Evolutionary conservation across 495 filamentous ascomycete species (phyloP).

Genomic region (Chaetomium cochliodes): DNA sequence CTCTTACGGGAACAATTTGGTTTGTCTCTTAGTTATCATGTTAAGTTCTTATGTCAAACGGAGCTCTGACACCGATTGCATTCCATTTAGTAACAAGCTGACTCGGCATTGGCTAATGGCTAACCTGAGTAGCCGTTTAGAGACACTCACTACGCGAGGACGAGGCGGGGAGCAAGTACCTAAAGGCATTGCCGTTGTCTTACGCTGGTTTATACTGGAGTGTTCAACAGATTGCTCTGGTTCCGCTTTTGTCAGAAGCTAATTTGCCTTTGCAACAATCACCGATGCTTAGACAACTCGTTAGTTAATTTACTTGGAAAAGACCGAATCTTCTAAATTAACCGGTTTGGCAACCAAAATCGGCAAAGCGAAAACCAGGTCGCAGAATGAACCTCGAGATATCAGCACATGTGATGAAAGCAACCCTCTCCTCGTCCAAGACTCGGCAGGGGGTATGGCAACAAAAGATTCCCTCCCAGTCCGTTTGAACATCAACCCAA

Average conservation of each 20-base stretch:
- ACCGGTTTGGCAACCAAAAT: not conserved
- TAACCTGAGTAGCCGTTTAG: too few species aligned
- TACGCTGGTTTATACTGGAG: too few species aligned
- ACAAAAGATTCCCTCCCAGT: not conserved
- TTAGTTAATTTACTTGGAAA: not conserved
- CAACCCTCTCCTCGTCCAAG: not conserved
- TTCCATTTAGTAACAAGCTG: too few species aligned
- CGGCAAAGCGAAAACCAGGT: not conserved
- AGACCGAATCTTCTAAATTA: not conserved
- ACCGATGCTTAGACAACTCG: not conserved
- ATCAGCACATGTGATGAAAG: not conserved
- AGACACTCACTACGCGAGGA: too few species aligned
- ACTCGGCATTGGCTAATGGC: too few species aligned
- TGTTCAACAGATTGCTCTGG: too few species aligned
- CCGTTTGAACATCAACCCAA: not conserved
- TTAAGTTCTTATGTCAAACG: too few species aligned
- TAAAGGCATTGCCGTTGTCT: too few species aligned
- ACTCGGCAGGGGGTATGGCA: conserved; percentile 2
- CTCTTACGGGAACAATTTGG: too few species aligned
- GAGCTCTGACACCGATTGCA: too few species aligned
- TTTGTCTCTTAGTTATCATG: too few species aligned
- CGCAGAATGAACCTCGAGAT: not conserved
- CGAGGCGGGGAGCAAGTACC: too few species aligned
- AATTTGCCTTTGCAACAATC: not conserved
- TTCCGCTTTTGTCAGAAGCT: not conserved